Conservation (phyloP, 345 rosid species). For the Corchorus olitorius region DNA sequence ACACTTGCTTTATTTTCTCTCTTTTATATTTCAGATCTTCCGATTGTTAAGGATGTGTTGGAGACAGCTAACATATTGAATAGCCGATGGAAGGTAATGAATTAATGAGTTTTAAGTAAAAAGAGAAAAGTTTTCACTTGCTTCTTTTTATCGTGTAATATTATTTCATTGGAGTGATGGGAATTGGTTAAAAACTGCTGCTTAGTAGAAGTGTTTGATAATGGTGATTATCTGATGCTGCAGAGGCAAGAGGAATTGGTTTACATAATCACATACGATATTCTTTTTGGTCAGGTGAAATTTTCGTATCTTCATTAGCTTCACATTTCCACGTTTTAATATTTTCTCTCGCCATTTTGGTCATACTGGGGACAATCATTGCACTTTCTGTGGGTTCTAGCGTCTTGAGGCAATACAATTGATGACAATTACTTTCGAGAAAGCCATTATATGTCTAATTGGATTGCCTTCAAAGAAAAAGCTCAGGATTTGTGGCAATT, state of each 20-base stretch:
- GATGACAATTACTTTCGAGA: background rate
- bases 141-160: background rate
- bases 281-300: conserved; percentile 78
- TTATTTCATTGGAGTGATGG: background rate
- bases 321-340: background rate
- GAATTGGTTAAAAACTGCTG: background rate
- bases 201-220: background rate
- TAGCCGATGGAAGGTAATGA: conserved; percentile 77
- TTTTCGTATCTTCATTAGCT: background rate
- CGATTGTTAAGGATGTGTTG: conserved; percentile 67
- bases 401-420: background rate
- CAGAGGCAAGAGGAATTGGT: conserved; percentile 80
- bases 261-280: conserved; percentile 65
- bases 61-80: conserved; percentile 56
- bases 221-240: conserved; percentile 25
- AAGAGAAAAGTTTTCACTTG: too few relatives aligned
- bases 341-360: background rate
- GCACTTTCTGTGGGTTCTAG: background rate
- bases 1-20: too few relatives aligned
- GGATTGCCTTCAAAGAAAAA: background rate
- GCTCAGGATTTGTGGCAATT: background rate
- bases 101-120: background rate
- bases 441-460: background rate
- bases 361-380: background rate
- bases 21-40: conserved; percentile 54